Evolutionary conservation across 768 basidiomycete species (phyloP), one percentile per base, ranked within the genome.

Genomic region (Calocera cornea): DNA sequence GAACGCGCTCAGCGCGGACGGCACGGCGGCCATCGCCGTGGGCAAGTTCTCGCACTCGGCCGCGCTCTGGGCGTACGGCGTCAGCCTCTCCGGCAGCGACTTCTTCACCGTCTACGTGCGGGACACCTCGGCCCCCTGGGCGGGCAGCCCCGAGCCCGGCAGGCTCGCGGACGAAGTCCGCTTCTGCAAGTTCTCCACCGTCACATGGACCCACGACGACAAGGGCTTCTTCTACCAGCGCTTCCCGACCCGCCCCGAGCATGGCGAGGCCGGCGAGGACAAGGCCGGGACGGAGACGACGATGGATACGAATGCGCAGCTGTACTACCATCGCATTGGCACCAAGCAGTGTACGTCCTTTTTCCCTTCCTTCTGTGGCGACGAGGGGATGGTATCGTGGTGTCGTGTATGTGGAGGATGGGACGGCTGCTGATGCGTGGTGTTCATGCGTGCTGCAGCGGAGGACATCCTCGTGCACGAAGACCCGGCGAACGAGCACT

Each of bases 161-260:
- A 79, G 85, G 49, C 80, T 90, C 40, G 70, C 79, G 2, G 90
- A 92, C 50, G 86, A 86, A 68, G 76, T 92, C 65, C 82, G 86
- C 66, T 87, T 83, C 73, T 87, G 89, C 69, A 92, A 92, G 74
- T 91, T 90, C 76, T 87, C 87, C 0, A 76, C 79, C 12, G 80
- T 91, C 47, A 78, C 80, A 31, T 92, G 90, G 91, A 86, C 86
- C 2, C 83, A 84, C 66, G 89, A 92, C 75, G 86, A 84, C 66
- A 86, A 85, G 69, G 90, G 91, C 1, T 90, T 92, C 76, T 90
- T 92, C 77, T 93, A 93, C 74, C 90, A 91, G 79, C 83, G 89
- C 17, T 89, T 83, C 72, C 87, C 87, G 1, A 80, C 76, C 27
- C 82, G 77, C 65, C 76, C 72, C 69, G 80, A 76, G 49, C 81